phyloP scores from a whole-genome alignment of 1,284 basidiomycete genomes.

The Ganoderma lucidum region DNA sequence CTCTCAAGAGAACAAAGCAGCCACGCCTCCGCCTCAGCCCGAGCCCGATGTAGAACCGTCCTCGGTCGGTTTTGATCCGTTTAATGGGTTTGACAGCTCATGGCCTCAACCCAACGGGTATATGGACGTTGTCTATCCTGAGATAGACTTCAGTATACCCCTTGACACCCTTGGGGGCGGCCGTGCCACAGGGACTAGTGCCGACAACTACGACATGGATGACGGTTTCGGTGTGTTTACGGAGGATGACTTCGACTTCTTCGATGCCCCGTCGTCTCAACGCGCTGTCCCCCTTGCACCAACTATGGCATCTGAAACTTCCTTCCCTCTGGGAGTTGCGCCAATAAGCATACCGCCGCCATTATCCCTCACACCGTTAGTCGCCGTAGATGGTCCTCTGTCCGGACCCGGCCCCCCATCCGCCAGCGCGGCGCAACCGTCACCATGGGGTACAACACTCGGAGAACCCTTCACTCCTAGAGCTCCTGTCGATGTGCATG shows the following conservation, averaged over 20 bases:
- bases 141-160: constrained; percentile 56
- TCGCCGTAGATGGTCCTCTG: constrained; percentile 41
- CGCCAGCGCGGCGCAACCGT: constrained; percentile 33
- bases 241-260: constrained; percentile 83
- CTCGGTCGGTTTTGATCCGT: constrained; percentile 33
- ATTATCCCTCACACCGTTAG: constrained; percentile 43
- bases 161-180: constrained; percentile 47
- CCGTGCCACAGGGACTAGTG: constrained; percentile 40
- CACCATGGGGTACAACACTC: constrained; percentile 40
- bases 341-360: constrained; percentile 33
- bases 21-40: not conserved
- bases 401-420: constrained; percentile 40
- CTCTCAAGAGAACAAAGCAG: not conserved
- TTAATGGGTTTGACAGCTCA: constrained; percentile 38
- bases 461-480: constrained; percentile 43
- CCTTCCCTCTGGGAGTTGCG: constrained; percentile 32
- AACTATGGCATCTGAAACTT: constrained; percentile 22
- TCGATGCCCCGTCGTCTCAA: constrained; percentile 52
- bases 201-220: constrained; percentile 59
- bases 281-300: constrained; percentile 18
- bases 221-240: constrained; percentile 64
- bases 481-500: constrained; percentile 30
- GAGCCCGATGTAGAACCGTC: not conserved
- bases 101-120: constrained; percentile 56
- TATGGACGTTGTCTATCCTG: constrained; percentile 45